A percentile compares a stretch with the other conserved stretches of the same genome.
Evolutionary conservation across 2,329 filamentous ascomycete genomes (phyloP).

Genomic region (Colletotrichum kahawae): DNA sequence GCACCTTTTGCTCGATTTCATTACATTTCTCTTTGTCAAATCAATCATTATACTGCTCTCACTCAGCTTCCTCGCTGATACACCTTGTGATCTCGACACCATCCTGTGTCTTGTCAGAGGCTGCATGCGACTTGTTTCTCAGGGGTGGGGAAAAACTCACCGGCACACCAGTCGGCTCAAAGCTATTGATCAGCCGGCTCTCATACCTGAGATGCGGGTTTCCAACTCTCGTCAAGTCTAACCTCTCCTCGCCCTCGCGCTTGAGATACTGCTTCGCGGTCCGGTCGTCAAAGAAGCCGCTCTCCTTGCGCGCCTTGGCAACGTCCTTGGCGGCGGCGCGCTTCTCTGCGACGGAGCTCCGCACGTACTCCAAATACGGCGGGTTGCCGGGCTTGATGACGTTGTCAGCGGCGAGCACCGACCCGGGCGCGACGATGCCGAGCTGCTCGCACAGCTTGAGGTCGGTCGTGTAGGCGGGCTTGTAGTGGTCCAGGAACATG

Average conservation of each 20-base stretch:
- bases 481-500: slow-evolving; percentile 82
- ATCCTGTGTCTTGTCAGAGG: slow-evolving; percentile 50
- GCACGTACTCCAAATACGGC: slow-evolving; percentile 73
- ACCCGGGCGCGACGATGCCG: slow-evolving; percentile 65
- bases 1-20: background rate
- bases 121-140: too few species aligned
- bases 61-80: slow-evolving; percentile 37
- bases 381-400: slow-evolving; percentile 75
- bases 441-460: slow-evolving; percentile 79
- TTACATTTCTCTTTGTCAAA: background rate
- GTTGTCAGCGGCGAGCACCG: slow-evolving; percentile 72
- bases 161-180: slow-evolving; percentile 70
- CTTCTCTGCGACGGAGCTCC: slow-evolving; percentile 69
- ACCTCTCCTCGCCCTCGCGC: slow-evolving; percentile 47
- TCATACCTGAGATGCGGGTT: slow-evolving; percentile 72
- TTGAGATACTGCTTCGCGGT: slow-evolving; percentile 62
- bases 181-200: slow-evolving; percentile 67
- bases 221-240: slow-evolving; percentile 44
- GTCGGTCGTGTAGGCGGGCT: slow-evolving; percentile 76
- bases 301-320: slow-evolving; percentile 26
- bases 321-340: slow-evolving; percentile 40
- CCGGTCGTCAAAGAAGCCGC: slow-evolving; percentile 45
- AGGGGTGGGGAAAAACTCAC: slow-evolving; percentile 47
- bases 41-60: background rate
- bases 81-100: slow-evolving; percentile 71